Evolutionary conservation across 176 grass and related monocot genomes (phyloP).

Genomic region (Carex cristatella): DNA sequence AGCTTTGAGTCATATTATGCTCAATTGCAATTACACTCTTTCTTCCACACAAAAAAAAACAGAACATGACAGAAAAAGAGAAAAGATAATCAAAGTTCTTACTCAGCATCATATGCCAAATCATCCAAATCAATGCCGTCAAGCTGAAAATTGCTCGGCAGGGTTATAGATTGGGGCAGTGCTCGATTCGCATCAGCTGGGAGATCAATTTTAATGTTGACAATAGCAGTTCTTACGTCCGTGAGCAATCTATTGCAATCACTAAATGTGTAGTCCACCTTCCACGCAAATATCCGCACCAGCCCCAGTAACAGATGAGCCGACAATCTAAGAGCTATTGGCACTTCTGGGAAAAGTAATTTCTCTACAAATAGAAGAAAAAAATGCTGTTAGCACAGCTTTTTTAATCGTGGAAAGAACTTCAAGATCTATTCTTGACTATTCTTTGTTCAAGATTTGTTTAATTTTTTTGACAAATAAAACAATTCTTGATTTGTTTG

Average conservation of each 20-base stretch:
- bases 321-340: constrained; percentile 80
- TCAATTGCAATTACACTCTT: neutral
- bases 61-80: neutral
- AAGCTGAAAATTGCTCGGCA: constrained; percentile 67
- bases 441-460: neutral
- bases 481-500: too few species aligned
- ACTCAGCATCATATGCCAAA: constrained; percentile 41
- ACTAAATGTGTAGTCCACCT: constrained; percentile 75
- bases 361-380: constrained; percentile 34
- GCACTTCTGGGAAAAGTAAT: constrained; percentile 77
- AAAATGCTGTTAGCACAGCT: neutral
- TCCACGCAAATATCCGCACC: constrained; percentile 91
- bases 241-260: constrained; percentile 74
- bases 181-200: constrained; percentile 46
- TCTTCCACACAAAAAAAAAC: neutral
- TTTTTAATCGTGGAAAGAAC: neutral
- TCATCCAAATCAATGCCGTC: constrained; percentile 68
- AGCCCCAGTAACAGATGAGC: constrained; percentile 88
- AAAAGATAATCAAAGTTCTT: constrained; percentile 23
- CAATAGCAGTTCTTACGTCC: constrained; percentile 48
- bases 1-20: constrained; percentile 4
- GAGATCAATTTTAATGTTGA: constrained; percentile 53
- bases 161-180: constrained; percentile 52
- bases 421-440: neutral
- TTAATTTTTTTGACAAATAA: too few species aligned